A percentile compares a stretch with the other conserved stretches of the same genome.
These are phyloP conservation scores for Mariannaea sp. DNA, from an alignment of 2,329 filamentous ascomycete genomes.

Conservation along the genomic window DNA sequence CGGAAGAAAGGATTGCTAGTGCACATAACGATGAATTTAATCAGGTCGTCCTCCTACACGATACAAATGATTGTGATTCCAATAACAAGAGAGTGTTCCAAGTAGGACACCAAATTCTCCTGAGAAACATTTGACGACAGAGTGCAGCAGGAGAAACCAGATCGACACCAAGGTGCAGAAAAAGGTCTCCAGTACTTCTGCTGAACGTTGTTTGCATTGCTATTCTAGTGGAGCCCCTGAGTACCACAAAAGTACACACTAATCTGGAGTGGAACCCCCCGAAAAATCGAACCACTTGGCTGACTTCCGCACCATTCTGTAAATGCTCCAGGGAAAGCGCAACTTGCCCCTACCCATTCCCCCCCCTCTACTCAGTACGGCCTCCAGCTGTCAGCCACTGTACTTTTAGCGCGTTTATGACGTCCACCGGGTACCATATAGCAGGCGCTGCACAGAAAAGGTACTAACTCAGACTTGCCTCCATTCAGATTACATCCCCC, in stretches of 20 bases:
- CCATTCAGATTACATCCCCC: slow-evolving; percentile 1
- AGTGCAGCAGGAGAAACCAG: not conserved
- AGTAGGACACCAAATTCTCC: too few relatives aligned
- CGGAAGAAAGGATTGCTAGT: too few relatives aligned
- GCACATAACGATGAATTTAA: too few relatives aligned
- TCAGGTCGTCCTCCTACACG: too few relatives aligned
- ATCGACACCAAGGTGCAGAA: slow-evolving; percentile 1
- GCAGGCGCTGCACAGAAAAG: slow-evolving; percentile 3
- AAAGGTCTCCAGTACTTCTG: not conserved
- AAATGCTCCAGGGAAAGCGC: slow-evolving; percentile 24
- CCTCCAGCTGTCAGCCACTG: slow-evolving; percentile 19
- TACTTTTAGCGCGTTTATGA: slow-evolving; percentile 1
- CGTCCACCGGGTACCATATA: slow-evolving; percentile 15
- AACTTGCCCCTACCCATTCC: slow-evolving; percentile 31
- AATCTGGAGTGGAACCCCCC: slow-evolving; percentile 33
- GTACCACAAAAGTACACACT: slow-evolving; percentile 2
- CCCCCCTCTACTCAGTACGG: too few relatives aligned
- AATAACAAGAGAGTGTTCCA: too few relatives aligned
- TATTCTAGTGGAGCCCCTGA: not conserved
- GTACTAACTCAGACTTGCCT: slow-evolving; percentile 25
- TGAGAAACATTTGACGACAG: not conserved
- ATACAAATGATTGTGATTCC: too few relatives aligned
- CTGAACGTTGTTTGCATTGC: not conserved
- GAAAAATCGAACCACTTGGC: slow-evolving; percentile 37
- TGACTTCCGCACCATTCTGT: slow-evolving; percentile 7